Percentiles rank a stretch among this genome's conserved stretches.
Conservation (phyloP, 73 alveolate genomes). For the Paramecium sonneborni region DNA sequence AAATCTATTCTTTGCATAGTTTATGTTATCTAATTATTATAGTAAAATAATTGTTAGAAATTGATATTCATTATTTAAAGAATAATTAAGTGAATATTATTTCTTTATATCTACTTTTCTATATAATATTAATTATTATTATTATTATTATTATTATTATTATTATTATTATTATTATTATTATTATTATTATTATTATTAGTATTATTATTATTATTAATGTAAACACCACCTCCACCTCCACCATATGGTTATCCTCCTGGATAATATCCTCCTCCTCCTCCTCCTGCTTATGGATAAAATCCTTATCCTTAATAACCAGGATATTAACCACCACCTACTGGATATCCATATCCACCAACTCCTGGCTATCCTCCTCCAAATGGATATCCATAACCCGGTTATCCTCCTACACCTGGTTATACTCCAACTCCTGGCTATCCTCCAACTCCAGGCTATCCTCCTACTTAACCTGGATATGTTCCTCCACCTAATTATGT, state of each 20-base stretch:
- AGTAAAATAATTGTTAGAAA: too few relatives aligned
- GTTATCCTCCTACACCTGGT: not conserved
- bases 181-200: too few relatives aligned
- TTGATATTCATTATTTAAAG: not conserved
- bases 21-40: not conserved
- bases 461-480: slow-evolving; percentile 33
- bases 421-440: not conserved
- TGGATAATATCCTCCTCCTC: not conserved
- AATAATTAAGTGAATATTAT: too few relatives aligned
- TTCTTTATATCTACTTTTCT: not conserved
- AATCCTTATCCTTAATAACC: not conserved
- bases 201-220: too few relatives aligned
- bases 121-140: not conserved
- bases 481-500: not conserved
- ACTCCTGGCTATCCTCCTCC: slow-evolving; percentile 30
- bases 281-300: slow-evolving; percentile 9
- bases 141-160: too few relatives aligned
- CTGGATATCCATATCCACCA: not conserved
- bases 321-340: slow-evolving; percentile 6
- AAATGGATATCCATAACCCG: not conserved
- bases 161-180: too few relatives aligned
- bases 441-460: not conserved
- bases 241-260: not conserved
- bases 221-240: slow-evolving; percentile 33
- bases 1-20: slow-evolving; percentile 13